Conservation (phyloP, 768 basidiomycete species). For the Boletus eberwhitei region DNA sequence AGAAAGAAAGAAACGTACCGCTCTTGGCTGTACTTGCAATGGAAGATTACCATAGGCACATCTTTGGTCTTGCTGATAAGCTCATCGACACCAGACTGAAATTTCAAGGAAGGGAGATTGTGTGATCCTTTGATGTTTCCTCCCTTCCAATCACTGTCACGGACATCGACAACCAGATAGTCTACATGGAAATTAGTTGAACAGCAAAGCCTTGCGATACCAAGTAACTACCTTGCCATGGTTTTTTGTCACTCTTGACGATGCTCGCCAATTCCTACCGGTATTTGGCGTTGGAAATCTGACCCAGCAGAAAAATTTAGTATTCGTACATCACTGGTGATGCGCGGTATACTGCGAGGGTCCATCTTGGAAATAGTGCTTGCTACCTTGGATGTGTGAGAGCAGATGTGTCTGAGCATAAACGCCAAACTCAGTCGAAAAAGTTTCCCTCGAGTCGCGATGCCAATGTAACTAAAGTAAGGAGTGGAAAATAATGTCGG, state of each 20-base stretch:
- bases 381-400: conserved; percentile 1
- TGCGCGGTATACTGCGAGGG: conserved; percentile 15
- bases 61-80: conserved; percentile 61
- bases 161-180: conserved; percentile 77
- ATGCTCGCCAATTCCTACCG: conserved; percentile 64
- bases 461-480: background rate
- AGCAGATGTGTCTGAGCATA: conserved; percentile 7
- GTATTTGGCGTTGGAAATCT: conserved; percentile 10
- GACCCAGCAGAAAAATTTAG: conserved; percentile 1
- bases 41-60: conserved; percentile 67
- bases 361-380: conserved; percentile 14
- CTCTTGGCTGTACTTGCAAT: conserved; percentile 73
- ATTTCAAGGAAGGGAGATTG: conserved; percentile 60
- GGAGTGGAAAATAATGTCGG: conserved; percentile 1
- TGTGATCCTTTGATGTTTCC: conserved; percentile 71
- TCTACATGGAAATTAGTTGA: conserved; percentile 35
- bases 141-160: conserved; percentile 77
- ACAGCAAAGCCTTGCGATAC: background rate
- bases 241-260: conserved; percentile 61
- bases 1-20: conserved; percentile 45
- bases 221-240: conserved; percentile 37
- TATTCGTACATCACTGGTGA: conserved; percentile 19
- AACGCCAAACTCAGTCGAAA: background rate
- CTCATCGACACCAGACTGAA: conserved; percentile 52
- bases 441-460: background rate